Evolutionary conservation across 192 early-diverging fungal species (phyloP).

Genomic region (Blastocladiella britannica): DNA sequence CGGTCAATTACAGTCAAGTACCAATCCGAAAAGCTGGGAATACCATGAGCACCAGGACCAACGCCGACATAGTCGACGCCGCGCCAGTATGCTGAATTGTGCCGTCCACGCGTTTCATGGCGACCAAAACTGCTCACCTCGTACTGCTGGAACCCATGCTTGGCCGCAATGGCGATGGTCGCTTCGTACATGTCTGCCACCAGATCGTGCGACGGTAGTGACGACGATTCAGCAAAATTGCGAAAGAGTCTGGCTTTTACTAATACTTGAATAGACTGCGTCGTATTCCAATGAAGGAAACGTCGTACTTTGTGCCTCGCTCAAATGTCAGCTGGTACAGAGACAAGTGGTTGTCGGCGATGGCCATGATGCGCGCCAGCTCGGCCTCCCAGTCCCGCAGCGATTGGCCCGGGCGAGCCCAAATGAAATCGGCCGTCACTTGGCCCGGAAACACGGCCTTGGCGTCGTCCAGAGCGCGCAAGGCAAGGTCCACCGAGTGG

Average conservation of each 20-base stretch:
- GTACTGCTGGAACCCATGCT: slow-evolving; percentile 19
- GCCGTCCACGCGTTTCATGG: slow-evolving; percentile 11
- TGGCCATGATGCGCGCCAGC: slow-evolving; percentile 4
- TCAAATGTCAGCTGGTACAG: slow-evolving; percentile 34
- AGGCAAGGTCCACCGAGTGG: slow-evolving; percentile 18
- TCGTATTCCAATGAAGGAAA: neutral
- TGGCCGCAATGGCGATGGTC: slow-evolving; percentile 9
- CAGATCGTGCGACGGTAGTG: slow-evolving; percentile 9
- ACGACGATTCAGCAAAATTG: neutral
- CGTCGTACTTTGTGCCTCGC: slow-evolving; percentile 18
- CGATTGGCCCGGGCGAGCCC: slow-evolving; percentile 22
- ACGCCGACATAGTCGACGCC: slow-evolving; percentile 29
- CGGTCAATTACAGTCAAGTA: neutral
- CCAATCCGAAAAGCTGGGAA: neutral
- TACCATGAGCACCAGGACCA: slow-evolving; percentile 33
- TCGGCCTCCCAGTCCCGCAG: slow-evolving; percentile 14
- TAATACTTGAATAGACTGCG: no score
- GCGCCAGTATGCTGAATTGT: slow-evolving; percentile 30
- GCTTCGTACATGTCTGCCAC: slow-evolving; percentile 21
- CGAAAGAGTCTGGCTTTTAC: neutral
- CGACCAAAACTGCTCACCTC: slow-evolving; percentile 26
- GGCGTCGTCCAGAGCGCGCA: slow-evolving; percentile 14
- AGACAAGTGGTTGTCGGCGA: slow-evolving; percentile 19
- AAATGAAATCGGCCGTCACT: slow-evolving; percentile 28
- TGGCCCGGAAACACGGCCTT: slow-evolving; percentile 12